Conservation (phyloP, 2,329 filamentous ascomycete species). For the Rutstroemia sp. region DNA sequence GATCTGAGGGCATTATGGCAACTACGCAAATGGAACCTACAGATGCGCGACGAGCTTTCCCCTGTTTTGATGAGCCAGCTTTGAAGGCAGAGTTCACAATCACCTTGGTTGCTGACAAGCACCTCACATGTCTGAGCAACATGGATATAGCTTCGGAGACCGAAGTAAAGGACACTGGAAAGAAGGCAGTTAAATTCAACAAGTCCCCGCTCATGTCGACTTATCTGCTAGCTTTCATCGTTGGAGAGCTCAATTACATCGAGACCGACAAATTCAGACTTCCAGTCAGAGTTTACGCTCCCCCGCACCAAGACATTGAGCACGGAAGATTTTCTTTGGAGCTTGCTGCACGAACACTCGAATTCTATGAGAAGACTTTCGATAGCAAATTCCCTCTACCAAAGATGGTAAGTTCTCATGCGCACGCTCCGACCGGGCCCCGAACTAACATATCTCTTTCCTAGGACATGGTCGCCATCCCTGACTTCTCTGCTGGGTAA, state of each 20-base stretch:
- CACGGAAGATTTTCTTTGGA: slow-evolving; percentile 87
- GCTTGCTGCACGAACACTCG: slow-evolving; percentile 79
- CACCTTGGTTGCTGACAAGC: slow-evolving; percentile 83
- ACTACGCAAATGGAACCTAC: slow-evolving; percentile 96
- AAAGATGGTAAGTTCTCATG: slow-evolving; percentile 54
- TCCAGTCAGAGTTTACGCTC: slow-evolving; percentile 89
- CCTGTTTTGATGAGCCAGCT: slow-evolving; percentile 92
- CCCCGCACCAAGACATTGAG: slow-evolving; percentile 81
- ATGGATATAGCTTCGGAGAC: slow-evolving; percentile 87
- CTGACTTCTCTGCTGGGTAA: slow-evolving; percentile 80
- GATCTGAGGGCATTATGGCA: slow-evolving; percentile 73
- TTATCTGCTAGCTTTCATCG: slow-evolving; percentile 88
- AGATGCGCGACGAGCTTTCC: slow-evolving; percentile 86
- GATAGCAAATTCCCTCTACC: slow-evolving; percentile 79
- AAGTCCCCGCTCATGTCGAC: slow-evolving; percentile 92
- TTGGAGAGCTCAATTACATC: slow-evolving; percentile 89
- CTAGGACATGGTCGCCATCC: slow-evolving; percentile 82
- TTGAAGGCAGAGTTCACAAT: slow-evolving; percentile 91
- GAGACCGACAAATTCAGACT: slow-evolving; percentile 89
- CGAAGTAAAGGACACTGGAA: slow-evolving; percentile 58
- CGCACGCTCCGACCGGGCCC: background rate
- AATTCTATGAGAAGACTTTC: slow-evolving; percentile 94
- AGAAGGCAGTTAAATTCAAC: slow-evolving; percentile 84
- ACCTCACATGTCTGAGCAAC: slow-evolving; percentile 88
- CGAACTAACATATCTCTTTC: background rate